These are phyloP conservation scores for Neonectria faginata DNA, from an alignment of 2,329 filamentous ascomycete species.

Conservation along the genomic window DNA sequence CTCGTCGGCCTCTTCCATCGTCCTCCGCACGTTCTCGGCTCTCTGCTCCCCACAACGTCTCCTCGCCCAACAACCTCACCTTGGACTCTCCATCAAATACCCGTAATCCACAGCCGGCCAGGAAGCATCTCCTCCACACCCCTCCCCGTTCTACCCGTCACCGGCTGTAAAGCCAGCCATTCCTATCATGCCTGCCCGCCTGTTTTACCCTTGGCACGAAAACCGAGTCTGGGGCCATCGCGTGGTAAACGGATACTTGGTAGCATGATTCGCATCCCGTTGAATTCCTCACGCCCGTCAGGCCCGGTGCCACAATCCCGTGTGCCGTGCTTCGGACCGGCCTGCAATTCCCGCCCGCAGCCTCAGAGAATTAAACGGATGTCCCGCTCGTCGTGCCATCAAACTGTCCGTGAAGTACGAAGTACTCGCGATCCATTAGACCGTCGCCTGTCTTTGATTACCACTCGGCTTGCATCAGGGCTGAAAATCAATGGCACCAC, in stretches of 20 bases:
- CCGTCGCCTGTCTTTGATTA: neutral
- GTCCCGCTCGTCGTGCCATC: constrained; percentile 1
- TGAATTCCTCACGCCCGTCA: constrained; percentile 14
- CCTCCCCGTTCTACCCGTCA: constrained; percentile 21
- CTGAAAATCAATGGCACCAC: constrained; percentile 33
- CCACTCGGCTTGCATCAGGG: constrained; percentile 22
- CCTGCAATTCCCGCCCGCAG: constrained; percentile 22
- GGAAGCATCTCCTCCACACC: constrained; percentile 2
- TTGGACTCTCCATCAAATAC: neutral
- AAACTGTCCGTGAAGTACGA: neutral
- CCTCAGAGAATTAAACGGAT: constrained; percentile 17
- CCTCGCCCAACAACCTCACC: constrained; percentile 13
- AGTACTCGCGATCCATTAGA: neutral
- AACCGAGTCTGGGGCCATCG: constrained; percentile 23
- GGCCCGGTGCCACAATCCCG: constrained; percentile 10
- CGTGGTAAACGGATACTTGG: constrained; percentile 20
- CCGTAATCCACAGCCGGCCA: constrained; percentile 21
- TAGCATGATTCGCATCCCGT: constrained; percentile 16
- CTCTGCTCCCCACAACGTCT: constrained; percentile 16
- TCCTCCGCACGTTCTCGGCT: constrained; percentile 1
- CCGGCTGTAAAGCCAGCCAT: constrained; percentile 17
- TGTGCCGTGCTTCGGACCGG: constrained; percentile 11
- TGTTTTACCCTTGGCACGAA: constrained; percentile 24
- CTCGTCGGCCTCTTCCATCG: neutral
- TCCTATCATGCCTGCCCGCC: constrained; percentile 2